Conservation (phyloP, 108 stramenopile species). For the Fistulifera pelliculosa region DNA sequence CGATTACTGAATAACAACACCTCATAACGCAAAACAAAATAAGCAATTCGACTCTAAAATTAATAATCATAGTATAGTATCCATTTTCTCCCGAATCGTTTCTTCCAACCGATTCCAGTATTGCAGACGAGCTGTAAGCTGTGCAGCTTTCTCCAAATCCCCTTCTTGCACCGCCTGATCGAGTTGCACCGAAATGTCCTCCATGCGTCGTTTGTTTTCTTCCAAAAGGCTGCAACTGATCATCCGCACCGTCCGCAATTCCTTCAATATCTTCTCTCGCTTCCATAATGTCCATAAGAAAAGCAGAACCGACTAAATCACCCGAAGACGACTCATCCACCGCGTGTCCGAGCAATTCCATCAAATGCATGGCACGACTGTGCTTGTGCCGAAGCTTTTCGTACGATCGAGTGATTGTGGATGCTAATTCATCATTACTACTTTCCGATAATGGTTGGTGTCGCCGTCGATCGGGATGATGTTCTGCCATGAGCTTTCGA, state of each 20-base stretch:
- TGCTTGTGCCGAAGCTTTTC: slow-evolving; percentile 41
- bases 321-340: slow-evolving; percentile 19
- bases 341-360: slow-evolving; percentile 47
- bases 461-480: slow-evolving; percentile 55
- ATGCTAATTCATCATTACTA: slow-evolving; percentile 20
- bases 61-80: too few relatives aligned
- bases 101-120: slow-evolving; percentile 69
- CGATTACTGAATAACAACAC: too few relatives aligned
- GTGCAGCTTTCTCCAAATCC: slow-evolving; percentile 30
- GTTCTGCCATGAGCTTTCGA: slow-evolving; percentile 47
- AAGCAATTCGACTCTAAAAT: too few relatives aligned
- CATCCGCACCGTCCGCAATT: not conserved
- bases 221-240: slow-evolving; percentile 28
- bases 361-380: slow-evolving; percentile 49
- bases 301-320: slow-evolving; percentile 29
- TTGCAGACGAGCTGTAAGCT: slow-evolving; percentile 50
- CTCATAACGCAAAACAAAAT: too few relatives aligned
- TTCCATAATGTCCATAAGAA: slow-evolving; percentile 64
- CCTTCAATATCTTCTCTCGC: slow-evolving; percentile 36
- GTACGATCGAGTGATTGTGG: slow-evolving; percentile 56
- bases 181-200: slow-evolving; percentile 22
- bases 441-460: too few relatives aligned
- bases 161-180: slow-evolving; percentile 31
- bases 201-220: slow-evolving; percentile 17
- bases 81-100: slow-evolving; percentile 44